Evolutionary conservation across 345 rosid genomes (phyloP).

Genomic region (Corymbia maculata): DNA sequence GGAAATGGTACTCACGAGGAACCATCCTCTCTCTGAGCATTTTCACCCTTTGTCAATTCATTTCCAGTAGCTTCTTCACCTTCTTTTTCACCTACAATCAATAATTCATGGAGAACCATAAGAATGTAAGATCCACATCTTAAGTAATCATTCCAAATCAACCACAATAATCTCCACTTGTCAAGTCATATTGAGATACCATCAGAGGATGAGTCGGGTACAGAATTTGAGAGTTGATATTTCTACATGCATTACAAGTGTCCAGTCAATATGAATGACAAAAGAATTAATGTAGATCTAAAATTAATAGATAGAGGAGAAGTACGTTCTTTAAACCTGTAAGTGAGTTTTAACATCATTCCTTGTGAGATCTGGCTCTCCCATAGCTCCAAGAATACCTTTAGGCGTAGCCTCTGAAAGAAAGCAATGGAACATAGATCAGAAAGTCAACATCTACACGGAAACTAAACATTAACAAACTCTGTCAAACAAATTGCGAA

Average conservation of each 20-base stretch:
- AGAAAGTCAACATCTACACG: not conserved
- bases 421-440: not conserved
- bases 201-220: conserved; percentile 90
- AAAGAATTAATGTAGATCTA: not conserved
- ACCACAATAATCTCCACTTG: not conserved
- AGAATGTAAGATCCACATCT: not conserved
- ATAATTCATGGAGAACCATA: conserved; percentile 10
- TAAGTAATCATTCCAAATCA: too few relatives aligned
- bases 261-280: not conserved
- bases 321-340: conserved; percentile 36
- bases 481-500: not conserved
- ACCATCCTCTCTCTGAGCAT: conserved; percentile 81
- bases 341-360: conserved; percentile 93
- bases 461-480: not conserved
- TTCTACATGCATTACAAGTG: conserved; percentile 43
- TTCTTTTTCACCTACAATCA: conserved; percentile 41
- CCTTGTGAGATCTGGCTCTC: too few relatives aligned
- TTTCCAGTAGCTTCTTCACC: too few relatives aligned
- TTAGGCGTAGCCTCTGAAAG: too few relatives aligned
- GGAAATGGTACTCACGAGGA: conserved; percentile 56
- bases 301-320: not conserved
- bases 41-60: too few relatives aligned
- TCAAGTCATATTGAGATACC: conserved; percentile 30
- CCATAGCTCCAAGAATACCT: too few relatives aligned
- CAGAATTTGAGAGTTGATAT: conserved; percentile 88